These are phyloP conservation scores for Somion occarium DNA, from an alignment of 1,284 basidiomycete species.

Conservation along the genomic window DNA sequence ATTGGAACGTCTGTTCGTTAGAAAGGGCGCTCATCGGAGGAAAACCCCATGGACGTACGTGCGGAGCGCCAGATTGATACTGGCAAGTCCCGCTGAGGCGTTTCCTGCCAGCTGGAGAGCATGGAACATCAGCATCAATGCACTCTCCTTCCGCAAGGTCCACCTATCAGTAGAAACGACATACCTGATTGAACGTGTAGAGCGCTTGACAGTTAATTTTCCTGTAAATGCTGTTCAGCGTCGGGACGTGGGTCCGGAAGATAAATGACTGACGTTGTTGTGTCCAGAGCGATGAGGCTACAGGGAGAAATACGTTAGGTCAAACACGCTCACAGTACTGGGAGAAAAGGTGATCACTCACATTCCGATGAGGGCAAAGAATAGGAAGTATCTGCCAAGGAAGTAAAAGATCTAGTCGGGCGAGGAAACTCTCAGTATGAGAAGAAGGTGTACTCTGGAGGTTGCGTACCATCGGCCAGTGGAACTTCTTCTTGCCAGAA, in stretches of 20 bases:
- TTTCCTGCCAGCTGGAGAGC: conserved; percentile 56
- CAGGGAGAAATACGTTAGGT: conserved; percentile 24
- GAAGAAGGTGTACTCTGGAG: not conserved
- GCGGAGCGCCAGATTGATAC: conserved; percentile 73
- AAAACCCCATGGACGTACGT: conserved; percentile 37
- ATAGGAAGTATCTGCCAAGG: conserved; percentile 62
- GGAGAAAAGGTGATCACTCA: conserved; percentile 12
- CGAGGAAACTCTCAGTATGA: not conserved
- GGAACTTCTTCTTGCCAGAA: conserved; percentile 54
- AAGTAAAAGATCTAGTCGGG: conserved; percentile 59
- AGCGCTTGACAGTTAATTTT: conserved; percentile 61
- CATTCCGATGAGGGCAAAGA: conserved; percentile 72
- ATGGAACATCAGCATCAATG: not conserved
- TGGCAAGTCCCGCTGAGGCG: conserved; percentile 67
- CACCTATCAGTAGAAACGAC: not conserved
- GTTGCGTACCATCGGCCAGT: conserved; percentile 31
- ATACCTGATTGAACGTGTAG: conserved; percentile 65
- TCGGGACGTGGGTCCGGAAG: not conserved
- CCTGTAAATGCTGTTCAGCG: conserved; percentile 26
- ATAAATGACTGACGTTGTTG: conserved; percentile 37
- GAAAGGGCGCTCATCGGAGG: not conserved
- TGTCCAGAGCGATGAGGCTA: conserved; percentile 48
- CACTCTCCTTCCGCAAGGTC: not conserved
- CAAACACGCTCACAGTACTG: not conserved
- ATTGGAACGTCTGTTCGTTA: conserved; percentile 29